Percentiles rank a stretch among this genome's conserved stretches.
Conservation (phyloP, 768 basidiomycete species). For the Obba rivulosa region DNA sequence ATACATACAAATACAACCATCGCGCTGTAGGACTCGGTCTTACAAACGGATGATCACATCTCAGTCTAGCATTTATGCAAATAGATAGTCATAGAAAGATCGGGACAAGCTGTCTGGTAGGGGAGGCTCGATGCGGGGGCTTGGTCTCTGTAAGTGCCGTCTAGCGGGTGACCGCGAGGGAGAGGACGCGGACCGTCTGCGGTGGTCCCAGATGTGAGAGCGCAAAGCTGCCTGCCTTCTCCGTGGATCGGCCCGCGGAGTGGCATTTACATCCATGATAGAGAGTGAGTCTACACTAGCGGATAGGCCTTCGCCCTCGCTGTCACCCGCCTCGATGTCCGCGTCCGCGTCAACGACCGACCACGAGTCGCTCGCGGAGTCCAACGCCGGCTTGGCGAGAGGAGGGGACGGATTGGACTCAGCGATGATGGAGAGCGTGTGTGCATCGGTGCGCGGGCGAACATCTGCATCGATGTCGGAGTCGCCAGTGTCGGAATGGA, state of each 20-base stretch:
- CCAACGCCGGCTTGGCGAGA: conserved; percentile 20
- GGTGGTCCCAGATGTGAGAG: conserved; percentile 25
- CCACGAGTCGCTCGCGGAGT: conserved; percentile 29
- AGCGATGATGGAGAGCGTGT: conserved; percentile 19
- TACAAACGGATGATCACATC: background rate
- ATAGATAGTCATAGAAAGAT: conserved; percentile 24
- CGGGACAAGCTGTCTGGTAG: background rate
- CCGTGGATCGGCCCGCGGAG: conserved; percentile 18
- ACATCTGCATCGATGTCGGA: conserved; percentile 22
- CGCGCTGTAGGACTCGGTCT: background rate
- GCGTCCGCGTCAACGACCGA: conserved; percentile 25
- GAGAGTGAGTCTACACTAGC: conserved; percentile 28
- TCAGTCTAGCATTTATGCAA: conserved; percentile 7
- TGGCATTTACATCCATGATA: conserved; percentile 23
- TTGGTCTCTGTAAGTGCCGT: conserved; percentile 18
- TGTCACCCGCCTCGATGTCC: conserved; percentile 17
- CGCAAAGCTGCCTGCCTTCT: conserved; percentile 22
- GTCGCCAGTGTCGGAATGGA: conserved; percentile 19
- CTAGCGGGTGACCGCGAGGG: conserved; percentile 53
- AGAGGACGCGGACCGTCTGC: conserved; percentile 40
- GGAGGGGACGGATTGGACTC: conserved; percentile 22
- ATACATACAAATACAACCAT: conserved; percentile 2
- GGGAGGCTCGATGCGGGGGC: conserved; percentile 16
- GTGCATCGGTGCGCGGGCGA: background rate
- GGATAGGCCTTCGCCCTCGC: conserved; percentile 23